Evolutionary conservation across 176 grass and related monocot genomes (phyloP).

Genomic region (Saccharum officinarum): DNA sequence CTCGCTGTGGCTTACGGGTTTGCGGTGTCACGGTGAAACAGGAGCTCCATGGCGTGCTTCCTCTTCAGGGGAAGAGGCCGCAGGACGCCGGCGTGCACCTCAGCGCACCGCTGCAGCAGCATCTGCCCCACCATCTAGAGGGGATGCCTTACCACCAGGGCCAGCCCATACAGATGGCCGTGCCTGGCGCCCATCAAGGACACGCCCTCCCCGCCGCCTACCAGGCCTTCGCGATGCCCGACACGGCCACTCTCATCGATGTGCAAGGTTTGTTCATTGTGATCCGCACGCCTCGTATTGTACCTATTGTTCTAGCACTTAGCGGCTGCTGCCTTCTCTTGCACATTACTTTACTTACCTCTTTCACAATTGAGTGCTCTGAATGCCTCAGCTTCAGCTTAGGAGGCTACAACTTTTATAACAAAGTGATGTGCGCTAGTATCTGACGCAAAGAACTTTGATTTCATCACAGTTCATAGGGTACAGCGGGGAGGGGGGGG

Average conservation of each 20-base stretch:
- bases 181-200: constrained; percentile 9
- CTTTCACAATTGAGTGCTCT: not conserved
- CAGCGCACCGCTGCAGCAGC: constrained; percentile 45
- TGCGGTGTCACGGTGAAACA: not conserved
- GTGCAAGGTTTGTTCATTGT: constrained; percentile 45
- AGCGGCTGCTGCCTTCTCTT: too few relatives aligned
- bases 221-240: constrained; percentile 30
- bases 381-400: not conserved
- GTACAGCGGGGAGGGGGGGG: too few relatives aligned
- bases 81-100: constrained; percentile 44
- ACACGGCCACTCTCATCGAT: constrained; percentile 56
- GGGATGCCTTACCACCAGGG: not conserved
- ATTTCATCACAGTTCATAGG: not conserved
- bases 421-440: not conserved
- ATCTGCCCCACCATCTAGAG: constrained; percentile 35
- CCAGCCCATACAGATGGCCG: constrained; percentile 27
- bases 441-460: not conserved
- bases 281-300: not conserved
- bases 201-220: not conserved
- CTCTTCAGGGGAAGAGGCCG: constrained; percentile 45
- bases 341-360: not conserved
- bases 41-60: constrained; percentile 51
- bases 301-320: not conserved
- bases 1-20: not conserved
- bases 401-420: not conserved